Evolutionary conservation across 345 rosid species (phyloP), one percentile per base, ranked within the genome.

Genomic region (Excoecaria agallocha): DNA sequence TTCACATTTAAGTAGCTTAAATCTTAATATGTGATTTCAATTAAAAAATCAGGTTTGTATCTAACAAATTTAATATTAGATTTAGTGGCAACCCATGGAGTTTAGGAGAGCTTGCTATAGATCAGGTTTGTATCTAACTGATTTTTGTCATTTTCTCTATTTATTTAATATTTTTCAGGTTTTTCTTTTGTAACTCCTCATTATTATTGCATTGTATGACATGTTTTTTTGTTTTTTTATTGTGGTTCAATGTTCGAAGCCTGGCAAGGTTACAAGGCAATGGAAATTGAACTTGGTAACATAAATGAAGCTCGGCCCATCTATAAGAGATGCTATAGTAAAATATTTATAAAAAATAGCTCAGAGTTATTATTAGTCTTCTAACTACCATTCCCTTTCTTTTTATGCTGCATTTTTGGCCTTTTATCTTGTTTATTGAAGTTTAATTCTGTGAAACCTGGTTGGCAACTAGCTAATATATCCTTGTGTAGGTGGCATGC

Each of bases 81-180:
- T 86, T 56, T 85, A 66, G 84, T 46, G 78, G 90, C 89, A 66
- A 89, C 94, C 35, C 90, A 89, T 73, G 85, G 89, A 72, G 91
- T 88, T 70, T 92, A 97, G 98, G 98, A 94, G 81, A 85, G 80
- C 77, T 87, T 89, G 82, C 89, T 92, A 77, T 92, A 92, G 86
- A 87, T 75, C 79, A 82, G 97, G 98, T 92, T 77, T 65, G 75
- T 55, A 75, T 61, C 43, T 20, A 41, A 70, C 24, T 70, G 19
- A 15, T 57, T 56, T 58, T 61, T n/a, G 43, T 41, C 41, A 25
- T 19, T 22, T 38, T 45, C 41, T 51, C 30, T 63, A 3, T 35
- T 39, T 38, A n/a, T 13, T 38, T 8, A 41, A 63, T 16, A 2
- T 39, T 41, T 12, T 39, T 63, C 68, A 52, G 49, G 46, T 66